A percentile compares a stretch with the other conserved stretches of the same genome.
phyloP scores from a whole-genome alignment of 352 stramenopile species.

The Globisporangium irregulare region DNA sequence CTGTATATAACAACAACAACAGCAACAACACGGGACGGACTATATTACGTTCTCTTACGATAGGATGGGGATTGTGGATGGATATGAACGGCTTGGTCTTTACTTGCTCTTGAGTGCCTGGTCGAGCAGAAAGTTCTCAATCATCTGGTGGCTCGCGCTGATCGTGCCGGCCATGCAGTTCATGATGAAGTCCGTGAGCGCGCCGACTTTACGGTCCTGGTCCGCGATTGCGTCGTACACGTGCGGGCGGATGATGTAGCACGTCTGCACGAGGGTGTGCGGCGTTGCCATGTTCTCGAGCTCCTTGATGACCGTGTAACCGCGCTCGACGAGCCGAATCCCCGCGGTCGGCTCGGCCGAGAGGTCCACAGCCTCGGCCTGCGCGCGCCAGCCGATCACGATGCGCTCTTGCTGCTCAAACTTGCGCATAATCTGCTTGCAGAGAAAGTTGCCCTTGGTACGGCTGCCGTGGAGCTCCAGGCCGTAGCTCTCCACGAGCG shows the following conservation, averaged over 20 bases:
- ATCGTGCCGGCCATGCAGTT: conserved; percentile 57
- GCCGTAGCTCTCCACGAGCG: conserved; percentile 52
- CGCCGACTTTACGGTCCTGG: conserved; percentile 55
- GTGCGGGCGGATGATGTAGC: conserved; percentile 60
- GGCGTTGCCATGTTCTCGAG: conserved; percentile 28
- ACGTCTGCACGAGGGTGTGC: conserved; percentile 65
- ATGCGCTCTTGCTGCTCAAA: conserved; percentile 51
- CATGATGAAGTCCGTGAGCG: conserved; percentile 67
- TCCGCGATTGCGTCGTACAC: conserved; percentile 64
- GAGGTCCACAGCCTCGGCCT: conserved; percentile 49
- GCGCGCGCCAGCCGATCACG: conserved; percentile 56
- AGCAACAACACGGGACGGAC: neutral
- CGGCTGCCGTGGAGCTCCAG: conserved; percentile 46
- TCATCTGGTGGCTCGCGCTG: conserved; percentile 67
- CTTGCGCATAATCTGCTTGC: conserved; percentile 51
- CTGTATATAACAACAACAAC: neutral
- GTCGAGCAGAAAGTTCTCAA: conserved; percentile 66
- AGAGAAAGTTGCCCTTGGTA: conserved; percentile 46
- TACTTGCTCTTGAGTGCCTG: conserved; percentile 20
- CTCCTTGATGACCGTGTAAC: conserved; percentile 60
- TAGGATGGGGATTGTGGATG: neutral
- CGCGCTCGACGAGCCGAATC: conserved; percentile 51
- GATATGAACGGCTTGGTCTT: too few relatives aligned
- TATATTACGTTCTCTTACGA: conserved; percentile 4
- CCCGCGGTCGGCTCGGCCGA: conserved; percentile 49